Conservation (phyloP, 345 rosid species). For the Pseudoturritis turrita region DNA sequence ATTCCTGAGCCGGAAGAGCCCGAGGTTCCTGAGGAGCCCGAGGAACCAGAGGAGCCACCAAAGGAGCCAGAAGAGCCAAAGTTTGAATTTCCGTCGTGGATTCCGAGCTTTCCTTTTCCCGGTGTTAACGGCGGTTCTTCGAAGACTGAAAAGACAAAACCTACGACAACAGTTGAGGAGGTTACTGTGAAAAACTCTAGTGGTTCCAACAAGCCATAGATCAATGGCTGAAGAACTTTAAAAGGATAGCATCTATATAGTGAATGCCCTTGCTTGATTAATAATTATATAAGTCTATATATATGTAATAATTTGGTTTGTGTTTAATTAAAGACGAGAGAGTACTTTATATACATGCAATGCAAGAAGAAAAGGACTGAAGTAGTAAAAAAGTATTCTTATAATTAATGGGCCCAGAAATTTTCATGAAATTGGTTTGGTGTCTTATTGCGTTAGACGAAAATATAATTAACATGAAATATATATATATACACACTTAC, state of each 20-base stretch:
- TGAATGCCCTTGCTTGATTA: background rate
- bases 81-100: conserved; percentile 20
- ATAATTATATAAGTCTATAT: background rate
- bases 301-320: conserved; percentile 1
- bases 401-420: too few species aligned
- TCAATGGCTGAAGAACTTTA: background rate
- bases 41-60: conserved; percentile 17
- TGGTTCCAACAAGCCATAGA: conserved; percentile 28
- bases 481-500: too few species aligned
- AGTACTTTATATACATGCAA: background rate
- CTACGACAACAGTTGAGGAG: background rate
- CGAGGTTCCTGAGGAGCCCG: background rate
- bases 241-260: background rate
- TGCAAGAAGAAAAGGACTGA: too few species aligned
- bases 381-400: too few species aligned
- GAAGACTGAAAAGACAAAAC: conserved; percentile 2
- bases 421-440: too few species aligned
- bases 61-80: conserved; percentile 4
- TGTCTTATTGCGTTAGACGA: too few species aligned
- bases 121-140: background rate
- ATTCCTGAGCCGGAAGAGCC: conserved; percentile 9
- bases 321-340: background rate
- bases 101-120: conserved; percentile 30
- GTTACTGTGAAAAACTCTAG: background rate
- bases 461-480: too few species aligned